Conservation (phyloP, 2,329 filamentous ascomycete species). For the Emergomyces africanus region DNA sequence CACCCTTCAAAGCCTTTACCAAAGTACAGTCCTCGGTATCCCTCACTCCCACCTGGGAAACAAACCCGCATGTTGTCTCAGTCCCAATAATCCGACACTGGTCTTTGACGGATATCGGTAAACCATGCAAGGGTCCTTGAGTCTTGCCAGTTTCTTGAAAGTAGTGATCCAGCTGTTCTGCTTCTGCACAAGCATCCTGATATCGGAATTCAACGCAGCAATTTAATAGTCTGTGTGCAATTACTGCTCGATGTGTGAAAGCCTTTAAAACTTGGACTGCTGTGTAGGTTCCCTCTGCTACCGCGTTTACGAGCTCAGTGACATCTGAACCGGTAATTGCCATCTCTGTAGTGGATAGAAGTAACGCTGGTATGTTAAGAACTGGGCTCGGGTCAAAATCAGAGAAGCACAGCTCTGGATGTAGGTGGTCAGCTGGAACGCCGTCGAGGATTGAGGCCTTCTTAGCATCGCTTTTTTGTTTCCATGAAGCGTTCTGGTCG, state of each 20-base stretch:
- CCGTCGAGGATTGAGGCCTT: neutral
- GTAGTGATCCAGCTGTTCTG: constrained; percentile 12
- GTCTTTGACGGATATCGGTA: constrained; percentile 17
- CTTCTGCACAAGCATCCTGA: constrained; percentile 1
- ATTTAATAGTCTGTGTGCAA: constrained; percentile 15
- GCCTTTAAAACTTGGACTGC: constrained; percentile 4
- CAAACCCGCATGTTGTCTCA: neutral
- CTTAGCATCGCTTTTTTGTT: neutral
- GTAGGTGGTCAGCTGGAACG: neutral
- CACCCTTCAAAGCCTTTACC: neutral
- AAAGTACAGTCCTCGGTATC: neutral
- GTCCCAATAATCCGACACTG: neutral
- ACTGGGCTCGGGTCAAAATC: neutral
- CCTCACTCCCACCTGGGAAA: neutral
- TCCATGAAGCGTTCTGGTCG: neutral
- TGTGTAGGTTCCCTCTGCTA: neutral
- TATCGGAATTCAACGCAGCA: constrained; percentile 9
- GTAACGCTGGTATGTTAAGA: neutral
- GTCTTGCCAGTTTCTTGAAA: constrained; percentile 8
- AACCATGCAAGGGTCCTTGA: constrained; percentile 14
- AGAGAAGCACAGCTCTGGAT: neutral
- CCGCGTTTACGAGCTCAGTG: neutral
- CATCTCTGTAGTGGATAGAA: neutral
- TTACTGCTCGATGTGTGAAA: constrained; percentile 15
- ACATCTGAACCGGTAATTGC: neutral